A percentile compares a stretch with the other conserved stretches of the same genome.
phyloP scores from a whole-genome alignment of 225 moss, liverwort and hornwort genomes.

The Asterella californica region DNA sequence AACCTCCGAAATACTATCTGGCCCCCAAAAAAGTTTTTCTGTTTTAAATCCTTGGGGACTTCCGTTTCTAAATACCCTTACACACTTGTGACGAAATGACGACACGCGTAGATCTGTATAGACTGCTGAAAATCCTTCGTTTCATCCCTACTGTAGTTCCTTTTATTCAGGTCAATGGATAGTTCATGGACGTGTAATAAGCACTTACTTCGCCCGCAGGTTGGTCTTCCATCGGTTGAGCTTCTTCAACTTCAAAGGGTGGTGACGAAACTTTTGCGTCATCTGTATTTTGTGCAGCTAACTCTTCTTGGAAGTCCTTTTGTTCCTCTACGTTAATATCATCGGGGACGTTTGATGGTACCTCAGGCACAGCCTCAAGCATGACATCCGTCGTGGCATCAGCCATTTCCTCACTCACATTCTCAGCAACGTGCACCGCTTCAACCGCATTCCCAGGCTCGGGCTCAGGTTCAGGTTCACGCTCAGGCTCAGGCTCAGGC shows the following conservation, averaged over 20 bases:
- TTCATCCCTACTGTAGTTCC: background rate
- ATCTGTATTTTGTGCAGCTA: background rate
- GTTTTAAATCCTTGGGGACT: no score
- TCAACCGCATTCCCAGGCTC: conserved; percentile 12
- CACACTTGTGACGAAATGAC: no score
- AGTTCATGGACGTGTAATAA: background rate
- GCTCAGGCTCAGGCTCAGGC: conserved; percentile 7
- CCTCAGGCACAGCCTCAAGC: conserved; percentile 43
- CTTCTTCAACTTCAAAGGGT: conserved; percentile 7
- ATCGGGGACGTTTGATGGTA: background rate
- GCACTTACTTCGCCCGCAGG: conserved; percentile 15
- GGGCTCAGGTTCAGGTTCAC: conserved; percentile 8
- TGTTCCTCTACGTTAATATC: conserved; percentile 8
- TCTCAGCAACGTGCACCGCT: conserved; percentile 8
- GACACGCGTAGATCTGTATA: no score
- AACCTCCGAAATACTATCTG: no score
- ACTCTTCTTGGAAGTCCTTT: conserved; percentile 10
- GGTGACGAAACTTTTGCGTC: conserved; percentile 8
- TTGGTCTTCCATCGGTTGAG: background rate
- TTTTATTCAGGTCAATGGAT: background rate
- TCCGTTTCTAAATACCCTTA: no score
- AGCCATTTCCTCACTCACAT: conserved; percentile 23
- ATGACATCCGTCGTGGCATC: conserved; percentile 17
- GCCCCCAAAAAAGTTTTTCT: no score
- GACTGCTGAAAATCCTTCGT: no score